These are phyloP conservation scores for Cyphellophora europaea DNA, from an alignment of 2,329 filamentous ascomycete genomes.

Conservation along the genomic window DNA sequence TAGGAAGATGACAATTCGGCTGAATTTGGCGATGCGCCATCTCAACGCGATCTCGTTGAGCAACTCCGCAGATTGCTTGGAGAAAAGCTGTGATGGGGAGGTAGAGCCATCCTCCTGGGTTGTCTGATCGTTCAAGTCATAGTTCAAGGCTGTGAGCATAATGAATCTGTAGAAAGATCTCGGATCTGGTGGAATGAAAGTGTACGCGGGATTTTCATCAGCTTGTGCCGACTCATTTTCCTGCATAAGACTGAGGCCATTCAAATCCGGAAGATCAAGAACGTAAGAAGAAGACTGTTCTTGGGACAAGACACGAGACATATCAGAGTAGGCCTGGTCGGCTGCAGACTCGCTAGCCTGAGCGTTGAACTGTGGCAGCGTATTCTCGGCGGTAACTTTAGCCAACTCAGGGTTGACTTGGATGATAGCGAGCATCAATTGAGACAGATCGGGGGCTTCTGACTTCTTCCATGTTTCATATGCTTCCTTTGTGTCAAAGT, in stretches of 20 bases:
- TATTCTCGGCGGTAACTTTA: slow-evolving; percentile 57
- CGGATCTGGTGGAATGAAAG: slow-evolving; percentile 80
- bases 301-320: slow-evolving; percentile 36
- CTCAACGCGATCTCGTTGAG: slow-evolving; percentile 75
- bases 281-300: slow-evolving; percentile 41
- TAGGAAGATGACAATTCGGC: slow-evolving; percentile 68
- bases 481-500: slow-evolving; percentile 83
- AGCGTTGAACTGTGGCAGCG: slow-evolving; percentile 49
- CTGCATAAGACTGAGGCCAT: not conserved
- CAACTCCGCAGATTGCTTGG: slow-evolving; percentile 70
- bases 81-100: slow-evolving; percentile 47
- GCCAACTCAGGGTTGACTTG: slow-evolving; percentile 77
- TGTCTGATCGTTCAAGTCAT: slow-evolving; percentile 49
- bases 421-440: slow-evolving; percentile 87
- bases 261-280: slow-evolving; percentile 50
- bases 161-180: slow-evolving; percentile 76
- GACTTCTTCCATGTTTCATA: slow-evolving; percentile 85
- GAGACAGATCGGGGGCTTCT: slow-evolving; percentile 78
- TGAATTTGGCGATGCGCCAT: slow-evolving; percentile 82
- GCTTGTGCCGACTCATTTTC: not conserved
- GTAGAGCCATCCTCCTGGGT: slow-evolving; percentile 31
- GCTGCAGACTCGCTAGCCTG: slow-evolving; percentile 25
- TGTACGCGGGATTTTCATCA: slow-evolving; percentile 56
- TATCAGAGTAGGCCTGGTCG: slow-evolving; percentile 35
- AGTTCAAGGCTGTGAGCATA: slow-evolving; percentile 61